These are phyloP conservation scores for Apostasia shenzhenica DNA, from an alignment of 106 monocot species.

Conservation along the genomic window DNA sequence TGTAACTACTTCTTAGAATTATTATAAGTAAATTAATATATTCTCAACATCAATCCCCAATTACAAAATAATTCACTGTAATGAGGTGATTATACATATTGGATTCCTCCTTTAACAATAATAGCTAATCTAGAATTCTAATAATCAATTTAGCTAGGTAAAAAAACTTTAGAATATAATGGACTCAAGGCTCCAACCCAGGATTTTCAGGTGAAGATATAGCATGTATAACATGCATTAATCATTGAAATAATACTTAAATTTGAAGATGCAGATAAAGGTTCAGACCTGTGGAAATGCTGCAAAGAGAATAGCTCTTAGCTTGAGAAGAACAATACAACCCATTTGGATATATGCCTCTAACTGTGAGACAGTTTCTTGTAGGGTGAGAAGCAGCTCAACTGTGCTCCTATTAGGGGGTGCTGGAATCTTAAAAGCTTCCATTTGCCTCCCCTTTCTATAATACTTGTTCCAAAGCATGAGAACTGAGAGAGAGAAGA, in stretches of 20 bases:
- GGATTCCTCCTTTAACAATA: too few relatives aligned
- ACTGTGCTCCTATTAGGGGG: constrained; percentile 68
- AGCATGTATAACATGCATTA: too few relatives aligned
- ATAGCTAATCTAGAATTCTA: too few relatives aligned
- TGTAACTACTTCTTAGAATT: too few relatives aligned
- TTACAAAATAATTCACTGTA: too few relatives aligned
- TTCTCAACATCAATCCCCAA: too few relatives aligned
- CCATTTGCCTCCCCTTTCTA: constrained; percentile 41
- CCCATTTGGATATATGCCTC: constrained; percentile 62
- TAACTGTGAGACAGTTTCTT: constrained; percentile 72
- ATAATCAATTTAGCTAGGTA: too few relatives aligned
- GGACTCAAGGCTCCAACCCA: too few relatives aligned
- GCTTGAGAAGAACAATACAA: constrained; percentile 81
- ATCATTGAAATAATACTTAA: neutral
- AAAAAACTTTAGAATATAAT: too few relatives aligned
- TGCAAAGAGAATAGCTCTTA: constrained; percentile 74
- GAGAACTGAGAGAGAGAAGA: constrained; percentile 32
- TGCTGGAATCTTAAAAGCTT: constrained; percentile 49
- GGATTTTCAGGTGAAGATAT: too few relatives aligned
- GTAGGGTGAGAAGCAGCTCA: constrained; percentile 71
- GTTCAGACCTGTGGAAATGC: constrained; percentile 71
- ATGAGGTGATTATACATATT: too few relatives aligned
- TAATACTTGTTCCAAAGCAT: constrained; percentile 76
- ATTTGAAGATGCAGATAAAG: neutral
- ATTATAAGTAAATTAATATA: too few relatives aligned